Conservation (phyloP, 495 filamentous ascomycete species). For the Penicillium robsamsonii region DNA sequence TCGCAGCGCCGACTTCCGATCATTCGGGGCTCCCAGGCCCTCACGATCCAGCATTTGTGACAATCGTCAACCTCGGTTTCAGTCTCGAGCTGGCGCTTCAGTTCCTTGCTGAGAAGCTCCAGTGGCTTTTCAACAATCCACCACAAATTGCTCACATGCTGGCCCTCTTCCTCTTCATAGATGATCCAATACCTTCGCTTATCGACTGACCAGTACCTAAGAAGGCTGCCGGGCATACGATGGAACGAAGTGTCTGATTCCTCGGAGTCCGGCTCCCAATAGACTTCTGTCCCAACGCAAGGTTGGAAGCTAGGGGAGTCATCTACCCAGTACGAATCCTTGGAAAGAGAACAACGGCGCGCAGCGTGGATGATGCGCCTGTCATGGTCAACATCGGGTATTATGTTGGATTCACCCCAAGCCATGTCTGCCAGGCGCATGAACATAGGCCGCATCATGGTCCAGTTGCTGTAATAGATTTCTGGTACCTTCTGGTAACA, state of each 20-base stretch:
- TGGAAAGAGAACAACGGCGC: conserved; percentile 5
- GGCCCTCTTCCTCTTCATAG: background rate
- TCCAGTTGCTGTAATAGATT: background rate
- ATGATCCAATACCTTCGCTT: conserved; percentile 14
- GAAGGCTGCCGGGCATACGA: background rate
- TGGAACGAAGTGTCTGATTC: conserved; percentile 6
- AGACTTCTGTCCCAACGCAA: conserved; percentile 5
- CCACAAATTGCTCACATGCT: background rate
- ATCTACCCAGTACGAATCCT: conserved; percentile 7
- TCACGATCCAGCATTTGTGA: conserved; percentile 15
- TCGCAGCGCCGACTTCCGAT: conserved; percentile 1
- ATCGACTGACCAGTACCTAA: conserved; percentile 13
- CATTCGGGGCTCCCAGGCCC: conserved; percentile 3
- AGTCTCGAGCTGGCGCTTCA: background rate
- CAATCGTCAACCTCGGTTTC: conserved; percentile 6
- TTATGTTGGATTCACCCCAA: conserved; percentile 10
- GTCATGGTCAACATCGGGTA: conserved; percentile 7
- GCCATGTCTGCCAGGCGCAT: conserved; percentile 13
- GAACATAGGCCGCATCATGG: conserved; percentile 7
- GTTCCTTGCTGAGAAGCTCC: conserved; percentile 10
- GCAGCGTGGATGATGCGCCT: conserved; percentile 5
- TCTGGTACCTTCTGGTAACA: conserved; percentile 8
- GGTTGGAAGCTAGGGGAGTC: conserved; percentile 4
- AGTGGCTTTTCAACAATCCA: conserved; percentile 17
- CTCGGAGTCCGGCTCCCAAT: background rate